Percentiles rank a stretch among this genome's conserved stretches.
These are phyloP conservation scores for Prunus salicina DNA, from an alignment of 306 rosid genomes.

Conservation along the genomic window DNA sequence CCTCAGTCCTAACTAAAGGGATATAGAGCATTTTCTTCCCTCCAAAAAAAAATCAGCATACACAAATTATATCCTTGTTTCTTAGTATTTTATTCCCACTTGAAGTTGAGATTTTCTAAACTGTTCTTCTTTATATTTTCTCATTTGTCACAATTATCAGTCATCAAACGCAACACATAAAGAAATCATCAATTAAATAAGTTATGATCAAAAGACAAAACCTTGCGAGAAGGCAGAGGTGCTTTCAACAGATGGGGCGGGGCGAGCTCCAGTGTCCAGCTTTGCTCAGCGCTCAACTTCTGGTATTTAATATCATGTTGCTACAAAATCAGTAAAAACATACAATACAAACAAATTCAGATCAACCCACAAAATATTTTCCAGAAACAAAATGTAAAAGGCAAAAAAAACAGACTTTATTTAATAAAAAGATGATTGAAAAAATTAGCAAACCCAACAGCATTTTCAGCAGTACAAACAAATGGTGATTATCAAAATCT, in stretches of 20 bases:
- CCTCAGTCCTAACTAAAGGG: not conserved
- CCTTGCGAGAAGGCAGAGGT: constrained; percentile 70
- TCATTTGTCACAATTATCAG: not conserved
- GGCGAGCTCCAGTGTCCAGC: constrained; percentile 78
- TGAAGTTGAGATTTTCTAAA: not conserved
- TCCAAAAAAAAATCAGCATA: not conserved
- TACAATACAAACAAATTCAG: not conserved
- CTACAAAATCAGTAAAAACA: constrained; percentile 41
- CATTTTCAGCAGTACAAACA: not conserved
- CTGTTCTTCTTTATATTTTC: not conserved
- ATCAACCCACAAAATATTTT: constrained; percentile 2
- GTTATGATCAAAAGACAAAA: constrained; percentile 35
- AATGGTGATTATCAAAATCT: not conserved
- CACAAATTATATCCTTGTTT: not conserved
- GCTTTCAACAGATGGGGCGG: constrained; percentile 63
- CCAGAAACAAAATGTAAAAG: constrained; percentile 7
- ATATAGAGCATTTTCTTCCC: not conserved
- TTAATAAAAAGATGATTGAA: not conserved
- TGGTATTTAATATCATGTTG: constrained; percentile 46
- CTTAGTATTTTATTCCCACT: not conserved
- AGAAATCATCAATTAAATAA: not conserved
- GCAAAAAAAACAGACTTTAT: not conserved
- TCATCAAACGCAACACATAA: not conserved
- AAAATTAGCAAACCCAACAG: not conserved
- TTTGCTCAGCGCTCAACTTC: constrained; percentile 48